Conservation (phyloP, 2,329 filamentous ascomycete genomes). For the Coniochaeta sp. region DNA sequence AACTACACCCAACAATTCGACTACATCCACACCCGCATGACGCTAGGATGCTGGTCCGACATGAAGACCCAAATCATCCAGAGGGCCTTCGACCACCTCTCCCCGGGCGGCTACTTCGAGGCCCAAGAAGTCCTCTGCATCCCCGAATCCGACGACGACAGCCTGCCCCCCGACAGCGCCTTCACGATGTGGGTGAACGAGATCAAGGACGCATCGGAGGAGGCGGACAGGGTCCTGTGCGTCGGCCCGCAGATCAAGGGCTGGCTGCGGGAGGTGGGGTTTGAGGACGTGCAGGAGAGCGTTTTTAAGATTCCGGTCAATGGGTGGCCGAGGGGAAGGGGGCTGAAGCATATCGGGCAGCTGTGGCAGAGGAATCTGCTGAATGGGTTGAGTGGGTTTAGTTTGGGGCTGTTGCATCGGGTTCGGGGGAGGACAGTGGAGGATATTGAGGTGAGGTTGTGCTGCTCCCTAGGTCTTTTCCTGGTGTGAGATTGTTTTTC, state of each 20-base stretch:
- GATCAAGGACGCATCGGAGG: slow-evolving; percentile 8
- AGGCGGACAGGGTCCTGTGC: slow-evolving; percentile 11
- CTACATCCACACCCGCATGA: slow-evolving; percentile 45
- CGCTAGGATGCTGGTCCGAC: slow-evolving; percentile 39
- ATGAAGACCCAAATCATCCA: slow-evolving; percentile 41
- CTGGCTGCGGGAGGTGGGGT: slow-evolving; percentile 19
- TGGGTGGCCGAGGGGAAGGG: slow-evolving; percentile 21
- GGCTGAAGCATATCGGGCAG: slow-evolving; percentile 22
- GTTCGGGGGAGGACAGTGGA: slow-evolving; percentile 30
- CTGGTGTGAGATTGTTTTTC: no score
- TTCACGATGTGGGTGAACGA: slow-evolving; percentile 14
- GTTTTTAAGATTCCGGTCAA: slow-evolving; percentile 23
- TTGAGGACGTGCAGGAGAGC: slow-evolving; percentile 21
- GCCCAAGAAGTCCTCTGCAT: slow-evolving; percentile 37
- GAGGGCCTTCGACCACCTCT: slow-evolving; percentile 40
- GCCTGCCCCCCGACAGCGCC: slow-evolving; percentile 10
- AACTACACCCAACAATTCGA: slow-evolving; percentile 46
- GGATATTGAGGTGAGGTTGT: slow-evolving; percentile 38
- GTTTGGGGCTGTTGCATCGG: slow-evolving; percentile 20
- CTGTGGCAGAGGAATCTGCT: slow-evolving; percentile 20
- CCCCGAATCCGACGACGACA: slow-evolving; percentile 17
- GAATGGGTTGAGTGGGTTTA: slow-evolving; percentile 22
- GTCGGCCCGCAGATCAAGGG: slow-evolving; percentile 11
- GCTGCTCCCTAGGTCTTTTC: no score
- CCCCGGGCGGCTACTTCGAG: slow-evolving; percentile 47